Evolutionary conservation across 176 grass and related monocot species (phyloP).

Genomic region (Thalia dealbata): DNA sequence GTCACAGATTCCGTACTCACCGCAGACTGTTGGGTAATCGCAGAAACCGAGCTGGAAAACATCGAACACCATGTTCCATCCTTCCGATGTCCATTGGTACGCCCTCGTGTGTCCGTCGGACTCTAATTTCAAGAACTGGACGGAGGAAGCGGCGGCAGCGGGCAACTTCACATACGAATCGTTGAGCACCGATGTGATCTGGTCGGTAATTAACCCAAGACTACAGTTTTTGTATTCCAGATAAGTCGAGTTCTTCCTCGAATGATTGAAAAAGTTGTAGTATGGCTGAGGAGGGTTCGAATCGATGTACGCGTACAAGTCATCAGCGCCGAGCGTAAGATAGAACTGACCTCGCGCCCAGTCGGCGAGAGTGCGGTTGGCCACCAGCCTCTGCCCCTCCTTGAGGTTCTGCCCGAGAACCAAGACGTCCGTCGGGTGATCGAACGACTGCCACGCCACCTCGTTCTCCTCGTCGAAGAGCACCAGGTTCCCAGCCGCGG

Average conservation of each 20-base stretch:
- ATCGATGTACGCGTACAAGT: constrained; percentile 31
- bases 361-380: constrained; percentile 22
- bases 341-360: constrained; percentile 43
- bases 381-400: constrained; percentile 38
- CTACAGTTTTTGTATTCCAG: constrained; percentile 40
- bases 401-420: constrained; percentile 44
- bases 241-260: constrained; percentile 20
- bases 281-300: constrained; percentile 30
- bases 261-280: constrained; percentile 13
- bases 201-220: constrained; percentile 33
- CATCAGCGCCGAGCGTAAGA: constrained; percentile 34
- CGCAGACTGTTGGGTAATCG: constrained; percentile 39
- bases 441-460: constrained; percentile 50
- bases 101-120: constrained; percentile 34
- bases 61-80: constrained; percentile 22
- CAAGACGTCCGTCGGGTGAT: constrained; percentile 38
- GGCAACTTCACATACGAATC: too few species aligned
- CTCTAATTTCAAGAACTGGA: constrained; percentile 38
- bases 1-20: constrained; percentile 50
- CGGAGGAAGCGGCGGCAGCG: too few species aligned
- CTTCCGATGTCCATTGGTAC: not conserved
- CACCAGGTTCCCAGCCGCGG: constrained; percentile 41
- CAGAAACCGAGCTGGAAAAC: constrained; percentile 17
- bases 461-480: constrained; percentile 35
- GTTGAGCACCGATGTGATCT: too few species aligned